A percentile compares a stretch with the other conserved stretches of the same genome.
Evolutionary conservation across 177 flowering plant genomes (phyloP).

Genomic region (Vitis hybrid): DNA sequence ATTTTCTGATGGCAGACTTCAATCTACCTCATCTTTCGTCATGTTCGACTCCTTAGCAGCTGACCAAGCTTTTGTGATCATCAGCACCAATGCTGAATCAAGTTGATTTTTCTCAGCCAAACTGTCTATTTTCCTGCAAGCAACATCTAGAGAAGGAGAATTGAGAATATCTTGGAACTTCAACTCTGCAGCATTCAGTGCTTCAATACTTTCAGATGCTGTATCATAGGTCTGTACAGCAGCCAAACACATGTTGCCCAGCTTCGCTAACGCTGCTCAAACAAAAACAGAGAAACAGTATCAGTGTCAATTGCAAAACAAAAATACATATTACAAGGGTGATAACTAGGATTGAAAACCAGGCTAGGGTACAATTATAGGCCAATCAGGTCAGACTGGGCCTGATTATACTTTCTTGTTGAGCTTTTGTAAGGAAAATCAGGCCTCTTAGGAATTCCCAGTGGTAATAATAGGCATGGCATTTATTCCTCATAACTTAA

Average conservation of each 20-base stretch:
- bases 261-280: slow-evolving; percentile 58
- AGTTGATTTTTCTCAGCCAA: slow-evolving; percentile 83
- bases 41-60: slow-evolving; percentile 76
- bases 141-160: slow-evolving; percentile 77
- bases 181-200: slow-evolving; percentile 76
- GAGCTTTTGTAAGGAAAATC: no score
- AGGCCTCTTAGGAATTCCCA: no score
- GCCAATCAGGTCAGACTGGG: no score
- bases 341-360: neutral
- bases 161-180: slow-evolving; percentile 82
- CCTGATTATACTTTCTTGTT: no score
- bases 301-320: neutral
- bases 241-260: slow-evolving; percentile 69
- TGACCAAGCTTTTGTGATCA: slow-evolving; percentile 94
- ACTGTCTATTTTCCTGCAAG: slow-evolving; percentile 78
- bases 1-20: neutral
- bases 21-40: slow-evolving; percentile 79
- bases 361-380: no score
- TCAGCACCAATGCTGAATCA: slow-evolving; percentile 70
- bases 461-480: no score
- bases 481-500: no score
- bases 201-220: slow-evolving; percentile 70
- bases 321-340: neutral
- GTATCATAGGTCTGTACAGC: slow-evolving; percentile 79
- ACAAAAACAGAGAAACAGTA: slow-evolving; percentile 16